Evolutionary conservation across 2,329 filamentous ascomycete genomes (phyloP), one percentile per base, ranked within the genome.

Genomic region (Curvularia lunata): DNA sequence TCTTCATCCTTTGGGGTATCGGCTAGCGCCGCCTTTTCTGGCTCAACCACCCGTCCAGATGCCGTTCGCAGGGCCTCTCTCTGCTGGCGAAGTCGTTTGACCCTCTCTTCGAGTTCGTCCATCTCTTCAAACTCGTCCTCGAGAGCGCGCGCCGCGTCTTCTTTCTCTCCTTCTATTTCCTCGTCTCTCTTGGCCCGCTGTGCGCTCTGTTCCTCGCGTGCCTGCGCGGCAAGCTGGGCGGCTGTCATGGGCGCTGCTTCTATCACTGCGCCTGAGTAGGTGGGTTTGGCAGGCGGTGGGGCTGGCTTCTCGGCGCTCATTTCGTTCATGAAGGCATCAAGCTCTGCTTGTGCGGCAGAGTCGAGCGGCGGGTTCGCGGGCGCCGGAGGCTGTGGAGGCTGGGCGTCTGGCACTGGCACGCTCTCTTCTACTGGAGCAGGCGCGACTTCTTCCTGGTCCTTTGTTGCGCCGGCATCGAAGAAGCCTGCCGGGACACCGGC

Each of bases 291-390:
- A 2, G 90, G 90, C 73, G 97, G 89, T 72, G 96, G 96, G 8
- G 91, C 89, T 9, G 64, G 52, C 90, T 91, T 95, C 52, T 88
- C 86, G 70, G 96, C 91, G 72, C 93, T 87, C 8, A 91, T 78
- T 40, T 79, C 78, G 38, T 58, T 59, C 58, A 76, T 46, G 52
- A 76, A 75, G 16, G 71, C 92, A 72, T 96, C 88, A 2, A 91
- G 78, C 30, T 80, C 78, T 12, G 67, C 68, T 42, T 75, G 65
- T 13, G 66, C 69, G 2, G 62, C 61, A 3, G 65, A 47, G 48
- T 68, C 64, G 30, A 65, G 61, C 21, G 58, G 61, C 2, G 62
- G 49, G 16, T 55, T 37, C 2, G 48, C 19, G 8, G 64, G 45
- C 21, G 64, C 38, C 34, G 52, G 30, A 21, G 52, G 51, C 45